A percentile compares a stretch with the other conserved stretches of the same genome.
Evolutionary conservation across 495 filamentous ascomycete species (phyloP).

Genomic region (Xylaria longipes): DNA sequence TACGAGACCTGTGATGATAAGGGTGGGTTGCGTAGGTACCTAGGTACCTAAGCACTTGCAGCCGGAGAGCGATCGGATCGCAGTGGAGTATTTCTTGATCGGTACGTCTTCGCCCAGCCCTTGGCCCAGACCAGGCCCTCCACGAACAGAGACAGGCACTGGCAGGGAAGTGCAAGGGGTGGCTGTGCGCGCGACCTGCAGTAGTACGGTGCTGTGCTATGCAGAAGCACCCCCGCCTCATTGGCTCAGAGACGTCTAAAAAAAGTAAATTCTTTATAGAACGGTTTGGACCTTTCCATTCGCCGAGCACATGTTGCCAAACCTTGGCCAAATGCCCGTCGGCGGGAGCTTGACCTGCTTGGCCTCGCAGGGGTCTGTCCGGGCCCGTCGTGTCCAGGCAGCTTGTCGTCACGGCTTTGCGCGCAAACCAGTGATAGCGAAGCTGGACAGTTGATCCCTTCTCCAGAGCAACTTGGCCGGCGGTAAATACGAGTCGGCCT

Average conservation of each 20-base stretch:
- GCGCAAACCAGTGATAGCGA: conserved; percentile 2
- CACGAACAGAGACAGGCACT: background rate
- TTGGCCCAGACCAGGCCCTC: background rate
- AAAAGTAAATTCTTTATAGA: conserved; percentile 37
- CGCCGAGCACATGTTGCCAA: conserved; percentile 30
- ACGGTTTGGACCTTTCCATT: conserved; percentile 29
- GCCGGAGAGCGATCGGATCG: conserved; percentile 14
- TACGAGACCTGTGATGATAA: background rate
- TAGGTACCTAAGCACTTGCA: background rate
- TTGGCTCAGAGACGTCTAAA: conserved; percentile 38
- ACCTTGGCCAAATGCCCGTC: conserved; percentile 14
- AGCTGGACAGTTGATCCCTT: conserved; percentile 8
- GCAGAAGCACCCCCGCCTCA: conserved; percentile 28
- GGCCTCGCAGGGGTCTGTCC: background rate
- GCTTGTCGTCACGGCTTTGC: conserved; percentile 1
- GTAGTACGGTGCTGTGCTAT: conserved; percentile 20
- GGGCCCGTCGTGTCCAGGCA: background rate
- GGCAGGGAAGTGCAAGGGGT: conserved; percentile 4
- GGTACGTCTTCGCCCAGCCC: background rate
- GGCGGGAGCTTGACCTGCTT: background rate
- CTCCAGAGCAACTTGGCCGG: conserved; percentile 1
- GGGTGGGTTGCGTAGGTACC: background rate
- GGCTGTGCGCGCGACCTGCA: conserved; percentile 18
- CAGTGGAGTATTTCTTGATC: background rate
- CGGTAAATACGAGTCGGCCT: conserved; percentile 14